These are phyloP conservation scores for Aspergillus awamori DNA, from an alignment of 2,329 filamentous ascomycete genomes.

Conservation along the genomic window DNA sequence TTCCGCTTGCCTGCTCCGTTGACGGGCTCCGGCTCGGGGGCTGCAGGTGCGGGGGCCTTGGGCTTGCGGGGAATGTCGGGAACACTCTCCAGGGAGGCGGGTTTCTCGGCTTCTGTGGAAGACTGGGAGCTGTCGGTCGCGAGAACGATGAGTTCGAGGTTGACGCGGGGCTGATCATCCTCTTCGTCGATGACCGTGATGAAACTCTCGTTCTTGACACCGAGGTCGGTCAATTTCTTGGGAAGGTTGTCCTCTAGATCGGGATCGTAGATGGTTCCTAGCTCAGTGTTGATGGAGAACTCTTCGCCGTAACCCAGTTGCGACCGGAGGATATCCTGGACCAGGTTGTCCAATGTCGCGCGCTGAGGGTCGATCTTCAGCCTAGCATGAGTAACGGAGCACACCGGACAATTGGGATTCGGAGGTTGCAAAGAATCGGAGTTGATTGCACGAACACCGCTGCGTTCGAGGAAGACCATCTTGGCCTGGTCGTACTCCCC, in stretches of 20 bases:
- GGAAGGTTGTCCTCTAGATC: conserved; percentile 84
- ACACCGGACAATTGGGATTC: conserved; percentile 82
- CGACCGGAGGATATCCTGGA: conserved; percentile 70
- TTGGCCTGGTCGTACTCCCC: background rate
- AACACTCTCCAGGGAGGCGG: conserved; percentile 44
- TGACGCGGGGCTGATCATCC: conserved; percentile 69
- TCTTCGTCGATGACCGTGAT: conserved; percentile 83
- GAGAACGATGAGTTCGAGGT: conserved; percentile 67
- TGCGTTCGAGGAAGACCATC: conserved; percentile 75
- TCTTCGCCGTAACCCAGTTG: conserved; percentile 80
- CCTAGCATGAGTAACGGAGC: conserved; percentile 70
- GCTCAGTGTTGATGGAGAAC: conserved; percentile 73
- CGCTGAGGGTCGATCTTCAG: conserved; percentile 68
- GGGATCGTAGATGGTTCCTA: conserved; percentile 81
- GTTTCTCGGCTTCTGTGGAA: conserved; percentile 33
- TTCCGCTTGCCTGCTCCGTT: conserved; percentile 48
- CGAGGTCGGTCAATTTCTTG: conserved; percentile 78
- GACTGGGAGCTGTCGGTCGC: conserved; percentile 22
- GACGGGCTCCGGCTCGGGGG: conserved; percentile 31
- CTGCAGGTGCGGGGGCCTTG: conserved; percentile 37
- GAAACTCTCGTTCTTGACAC: conserved; percentile 72
- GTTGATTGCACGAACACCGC: conserved; percentile 61
- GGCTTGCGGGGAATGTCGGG: conserved; percentile 54
- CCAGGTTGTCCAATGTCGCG: conserved; percentile 77
- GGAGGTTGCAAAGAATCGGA: conserved; percentile 62